Percentiles rank a stretch among this genome's conserved stretches.
phyloP scores from a whole-genome alignment of 306 rosid species.

The Amphicarpaea edgeworthii region DNA sequence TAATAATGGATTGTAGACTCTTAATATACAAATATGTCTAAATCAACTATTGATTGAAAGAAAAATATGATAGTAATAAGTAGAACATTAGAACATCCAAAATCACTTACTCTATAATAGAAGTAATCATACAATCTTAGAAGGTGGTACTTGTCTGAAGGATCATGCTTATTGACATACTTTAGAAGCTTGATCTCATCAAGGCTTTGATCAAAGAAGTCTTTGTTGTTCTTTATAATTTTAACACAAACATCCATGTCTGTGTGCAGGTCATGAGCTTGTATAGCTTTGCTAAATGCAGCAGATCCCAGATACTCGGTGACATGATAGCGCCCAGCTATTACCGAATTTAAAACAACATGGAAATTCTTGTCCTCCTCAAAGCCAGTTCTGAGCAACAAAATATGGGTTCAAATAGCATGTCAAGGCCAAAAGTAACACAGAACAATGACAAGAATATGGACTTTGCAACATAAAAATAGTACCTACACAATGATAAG shows the following conservation, averaged over 20 bases:
- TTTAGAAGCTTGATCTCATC: constrained; percentile 99
- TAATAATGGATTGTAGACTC: neutral
- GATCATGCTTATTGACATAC: constrained; percentile 97
- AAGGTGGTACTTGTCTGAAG: constrained; percentile 93
- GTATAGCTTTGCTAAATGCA: constrained; percentile 99
- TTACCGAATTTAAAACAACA: constrained; percentile 89
- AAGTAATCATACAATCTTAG: constrained; percentile 96
- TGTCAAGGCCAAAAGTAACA: constrained; percentile 36
- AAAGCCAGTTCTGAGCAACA: constrained; percentile 91
- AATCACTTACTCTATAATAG: constrained; percentile 87
- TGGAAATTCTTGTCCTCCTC: constrained; percentile 99
- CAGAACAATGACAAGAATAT: neutral
- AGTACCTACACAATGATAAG: constrained; percentile 24
- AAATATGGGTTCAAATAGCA: constrained; percentile 50
- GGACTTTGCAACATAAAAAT: constrained; percentile 18
- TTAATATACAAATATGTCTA: constrained; percentile 14
- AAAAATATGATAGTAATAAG: constrained; percentile 23
- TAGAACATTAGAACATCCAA: constrained; percentile 30
- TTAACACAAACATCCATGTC: constrained; percentile 99
- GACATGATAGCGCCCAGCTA: constrained; percentile 99
- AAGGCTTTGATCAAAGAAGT: constrained; percentile 98
- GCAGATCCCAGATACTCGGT: constrained; percentile 99
- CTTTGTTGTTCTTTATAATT: constrained; percentile 99
- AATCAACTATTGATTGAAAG: constrained; percentile 33
- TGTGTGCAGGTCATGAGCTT: constrained; percentile 97